phyloP scores from a whole-genome alignment of 2,329 filamentous ascomycete genomes.

The Neophaeococcomyces aloes region DNA sequence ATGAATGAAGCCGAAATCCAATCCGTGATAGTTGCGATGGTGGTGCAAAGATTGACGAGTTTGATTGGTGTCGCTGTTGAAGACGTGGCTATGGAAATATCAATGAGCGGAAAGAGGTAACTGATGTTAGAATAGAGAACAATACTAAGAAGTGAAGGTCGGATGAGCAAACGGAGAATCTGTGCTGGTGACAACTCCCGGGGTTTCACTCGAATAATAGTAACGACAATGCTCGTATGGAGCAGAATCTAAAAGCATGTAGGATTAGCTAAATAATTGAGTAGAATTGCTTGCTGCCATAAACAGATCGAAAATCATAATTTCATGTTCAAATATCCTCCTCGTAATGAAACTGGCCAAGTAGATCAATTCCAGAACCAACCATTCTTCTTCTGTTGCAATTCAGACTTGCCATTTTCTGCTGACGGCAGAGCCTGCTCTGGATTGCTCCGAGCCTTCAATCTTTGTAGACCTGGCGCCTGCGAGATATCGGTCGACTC shows the following conservation, averaged over 20 bases:
- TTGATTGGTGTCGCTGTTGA: too few species aligned
- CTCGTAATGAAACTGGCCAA: not conserved
- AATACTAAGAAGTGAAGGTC: too few species aligned
- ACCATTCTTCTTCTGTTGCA: constrained; percentile 12
- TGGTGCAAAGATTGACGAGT: not conserved
- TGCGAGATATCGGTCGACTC: constrained; percentile 31
- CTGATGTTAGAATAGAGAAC: too few species aligned
- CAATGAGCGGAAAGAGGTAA: too few species aligned
- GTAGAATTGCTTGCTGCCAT: too few species aligned
- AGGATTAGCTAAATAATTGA: too few species aligned
- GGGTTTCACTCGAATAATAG: too few species aligned
- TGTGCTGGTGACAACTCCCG: too few species aligned
- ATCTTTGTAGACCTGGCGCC: not conserved
- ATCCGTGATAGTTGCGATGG: not conserved
- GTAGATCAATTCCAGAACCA: constrained; percentile 15
- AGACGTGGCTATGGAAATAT: too few species aligned
- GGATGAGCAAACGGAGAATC: too few species aligned
- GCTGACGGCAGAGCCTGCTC: not conserved
- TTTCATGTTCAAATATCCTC: not conserved
- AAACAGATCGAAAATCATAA: not conserved
- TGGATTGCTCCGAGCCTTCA: not conserved
- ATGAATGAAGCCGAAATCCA: constrained; percentile 3
- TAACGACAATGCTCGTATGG: too few species aligned
- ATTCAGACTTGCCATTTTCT: not conserved
- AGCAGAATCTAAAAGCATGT: too few species aligned